Evolutionary conservation across 306 rosid species (phyloP).

Genomic region (Trifolium dubium): DNA sequence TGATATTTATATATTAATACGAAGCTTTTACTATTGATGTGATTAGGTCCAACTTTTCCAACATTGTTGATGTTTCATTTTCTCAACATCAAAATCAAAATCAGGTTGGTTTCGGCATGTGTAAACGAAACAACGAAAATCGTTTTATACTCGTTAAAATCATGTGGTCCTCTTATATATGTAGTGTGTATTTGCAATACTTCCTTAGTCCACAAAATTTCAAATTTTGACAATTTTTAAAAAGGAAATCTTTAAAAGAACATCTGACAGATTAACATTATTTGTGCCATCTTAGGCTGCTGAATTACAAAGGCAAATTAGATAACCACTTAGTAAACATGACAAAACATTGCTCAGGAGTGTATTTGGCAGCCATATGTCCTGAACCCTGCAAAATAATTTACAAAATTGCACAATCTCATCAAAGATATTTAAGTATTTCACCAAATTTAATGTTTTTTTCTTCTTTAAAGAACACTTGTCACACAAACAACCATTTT

Average conservation of each 20-base stretch:
- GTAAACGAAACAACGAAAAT: no score
- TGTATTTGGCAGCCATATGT: constrained; percentile 16
- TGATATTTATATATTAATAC: no score
- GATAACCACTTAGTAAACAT: constrained; percentile 37
- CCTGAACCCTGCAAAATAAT: constrained; percentile 34
- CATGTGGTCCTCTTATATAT: no score
- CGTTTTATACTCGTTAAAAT: no score
- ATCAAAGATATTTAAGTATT: background rate
- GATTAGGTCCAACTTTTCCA: no score
- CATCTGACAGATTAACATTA: no score
- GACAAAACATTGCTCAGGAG: constrained; percentile 17
- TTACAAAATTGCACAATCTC: background rate
- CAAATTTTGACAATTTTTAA: background rate
- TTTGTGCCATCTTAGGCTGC: background rate
- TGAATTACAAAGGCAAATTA: constrained; percentile 22
- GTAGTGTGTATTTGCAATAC: background rate
- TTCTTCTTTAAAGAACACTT: background rate
- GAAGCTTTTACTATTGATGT: no score
- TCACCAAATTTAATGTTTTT: background rate
- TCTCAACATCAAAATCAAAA: no score
- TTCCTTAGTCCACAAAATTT: background rate
- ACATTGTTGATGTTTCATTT: no score
- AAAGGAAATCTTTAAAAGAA: background rate
- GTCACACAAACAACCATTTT: no score
- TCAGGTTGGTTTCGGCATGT: no score